Evolutionary conservation across 2,329 filamentous ascomycete genomes (phyloP).

Genomic region (Dactylellina sp.): DNA sequence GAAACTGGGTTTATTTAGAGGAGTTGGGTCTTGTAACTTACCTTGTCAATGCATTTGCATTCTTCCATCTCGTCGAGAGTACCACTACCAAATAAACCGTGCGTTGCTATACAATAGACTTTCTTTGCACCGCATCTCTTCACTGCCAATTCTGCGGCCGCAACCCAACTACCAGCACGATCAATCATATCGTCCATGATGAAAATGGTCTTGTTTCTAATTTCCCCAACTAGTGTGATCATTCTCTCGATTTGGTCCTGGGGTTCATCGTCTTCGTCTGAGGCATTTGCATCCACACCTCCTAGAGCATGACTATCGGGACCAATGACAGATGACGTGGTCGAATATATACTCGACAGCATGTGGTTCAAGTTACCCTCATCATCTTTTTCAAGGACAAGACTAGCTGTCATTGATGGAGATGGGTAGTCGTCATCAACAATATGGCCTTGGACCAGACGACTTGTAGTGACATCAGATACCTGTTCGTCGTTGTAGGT

Average conservation of each 20-base stretch:
- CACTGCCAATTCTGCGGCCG: constrained; percentile 93
- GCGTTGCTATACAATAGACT: constrained; percentile 97
- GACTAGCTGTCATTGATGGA: constrained; percentile 73
- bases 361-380: constrained; percentile 80
- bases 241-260: constrained; percentile 87
- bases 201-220: constrained; percentile 86
- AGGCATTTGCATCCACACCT: constrained; percentile 84
- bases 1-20: background rate
- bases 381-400: constrained; percentile 67
- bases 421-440: constrained; percentile 94
- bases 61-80: constrained; percentile 88
- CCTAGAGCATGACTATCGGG: constrained; percentile 78
- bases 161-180: constrained; percentile 96
- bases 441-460: constrained; percentile 91
- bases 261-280: constrained; percentile 94
- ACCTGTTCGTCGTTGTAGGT: constrained; percentile 83
- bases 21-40: constrained; percentile 1
- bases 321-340: constrained; percentile 79
- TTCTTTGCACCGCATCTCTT: constrained; percentile 91
- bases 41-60: constrained; percentile 88
- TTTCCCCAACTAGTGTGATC: constrained; percentile 96
- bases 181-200: constrained; percentile 99
- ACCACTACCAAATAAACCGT: constrained; percentile 91
- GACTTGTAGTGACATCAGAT: constrained; percentile 88
- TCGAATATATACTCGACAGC: constrained; percentile 81